Evolutionary conservation across 148 eudicot genomes (phyloP), one percentile per base, ranked within the genome.

Genomic region (Hydrangea macrophylla): DNA sequence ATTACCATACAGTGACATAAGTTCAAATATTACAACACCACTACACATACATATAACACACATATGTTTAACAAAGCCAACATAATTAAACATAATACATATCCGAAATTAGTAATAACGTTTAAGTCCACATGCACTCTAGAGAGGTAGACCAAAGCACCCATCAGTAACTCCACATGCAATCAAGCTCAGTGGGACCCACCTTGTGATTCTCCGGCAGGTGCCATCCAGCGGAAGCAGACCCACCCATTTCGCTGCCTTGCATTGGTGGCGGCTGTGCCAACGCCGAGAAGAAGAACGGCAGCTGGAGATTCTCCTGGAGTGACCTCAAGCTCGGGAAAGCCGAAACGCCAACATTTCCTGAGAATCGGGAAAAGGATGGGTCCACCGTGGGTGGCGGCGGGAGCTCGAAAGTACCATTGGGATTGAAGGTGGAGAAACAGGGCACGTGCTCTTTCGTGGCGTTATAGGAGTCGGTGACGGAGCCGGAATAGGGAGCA

Each of bases 391-490:
- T 64, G 20, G 68, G 64, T n/a, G 71, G 70, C 9, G 60, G 70
- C 7, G 76, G 57, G 23, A 72, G 58, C 20, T 73, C 75, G 40
- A 64, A 75, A 31, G 74, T 64, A 45, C 71, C 36, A 3, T 58
- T 57, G 69, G 57, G n/a, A 25, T 67, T 70, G 74, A 42, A 67
- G 39, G 67, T 88, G 95, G 95, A 89, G 95, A 89, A 89, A 86
- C 95, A 89, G 95, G 95, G 82, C 89, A 89, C 95, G 95, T 89
- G 95, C 95, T 82, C 85, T 4, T 76, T 81, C 17, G 54, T 8
- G 17, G 66, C 33, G 7, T 60, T 66, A 58, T 68, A 85, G 40
- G 89, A 83, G 71, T 81, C 81, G 69, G 71, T 76, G n/a, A 81
- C 84, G 28, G 60, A 70, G 33, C 70, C 79, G 10, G n/a, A n/a